phyloP scores from a whole-genome alignment of 495 filamentous ascomycete genomes.

The Penicillium taxi region DNA sequence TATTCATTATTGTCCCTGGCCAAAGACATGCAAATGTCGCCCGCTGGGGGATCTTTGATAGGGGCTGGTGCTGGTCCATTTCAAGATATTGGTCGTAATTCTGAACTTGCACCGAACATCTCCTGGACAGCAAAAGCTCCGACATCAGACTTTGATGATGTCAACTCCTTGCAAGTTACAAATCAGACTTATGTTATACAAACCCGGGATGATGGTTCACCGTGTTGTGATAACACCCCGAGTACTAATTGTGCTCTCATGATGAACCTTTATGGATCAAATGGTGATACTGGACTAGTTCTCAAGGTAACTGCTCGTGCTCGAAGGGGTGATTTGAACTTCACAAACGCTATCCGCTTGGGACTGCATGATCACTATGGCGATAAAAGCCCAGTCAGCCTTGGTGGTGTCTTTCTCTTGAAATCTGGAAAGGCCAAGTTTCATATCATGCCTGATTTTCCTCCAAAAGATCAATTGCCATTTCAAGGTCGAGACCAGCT shows the following conservation, averaged over 20 bases:
- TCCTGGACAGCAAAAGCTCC: conserved; percentile 12
- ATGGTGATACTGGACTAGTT: conserved; percentile 23
- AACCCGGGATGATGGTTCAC: conserved; percentile 1
- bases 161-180: conserved; percentile 6
- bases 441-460: conserved; percentile 42
- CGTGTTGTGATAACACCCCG: conserved; percentile 1
- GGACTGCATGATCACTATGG: conserved; percentile 21
- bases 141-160: conserved; percentile 12
- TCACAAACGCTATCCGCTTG: conserved; percentile 26
- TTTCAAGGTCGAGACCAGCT: conserved; percentile 20
- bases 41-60: conserved; percentile 18
- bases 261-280: conserved; percentile 31
- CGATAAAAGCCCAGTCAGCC: conserved; percentile 19
- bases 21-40: conserved; percentile 25
- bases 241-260: conserved; percentile 31
- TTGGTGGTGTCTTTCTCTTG: conserved; percentile 33
- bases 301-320: conserved; percentile 23
- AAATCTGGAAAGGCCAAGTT: conserved; percentile 26
- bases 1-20: conserved; percentile 26
- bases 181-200: conserved; percentile 15
- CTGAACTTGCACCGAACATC: conserved; percentile 33
- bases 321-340: conserved; percentile 21
- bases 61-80: conserved; percentile 36
- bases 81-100: conserved; percentile 30
- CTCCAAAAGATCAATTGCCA: conserved; percentile 16